Percentiles rank a stretch among this genome's conserved stretches.
Conservation (phyloP, 2,329 filamentous ascomycete genomes). For the Nothophaeocryptopus gaeumannii region DNA sequence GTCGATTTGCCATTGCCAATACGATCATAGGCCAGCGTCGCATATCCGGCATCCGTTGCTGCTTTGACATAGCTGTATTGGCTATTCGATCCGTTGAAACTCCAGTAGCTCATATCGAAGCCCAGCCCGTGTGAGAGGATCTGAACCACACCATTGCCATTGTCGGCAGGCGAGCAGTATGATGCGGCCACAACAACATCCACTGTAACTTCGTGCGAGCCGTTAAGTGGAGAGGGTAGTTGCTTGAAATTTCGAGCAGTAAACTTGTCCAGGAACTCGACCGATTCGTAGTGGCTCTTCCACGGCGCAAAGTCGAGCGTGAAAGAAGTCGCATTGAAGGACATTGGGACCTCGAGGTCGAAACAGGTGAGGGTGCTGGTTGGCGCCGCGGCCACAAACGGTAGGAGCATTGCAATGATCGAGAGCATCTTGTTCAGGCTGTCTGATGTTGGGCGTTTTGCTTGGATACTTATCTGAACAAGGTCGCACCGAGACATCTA, state of each 20-base stretch:
- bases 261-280: conserved; percentile 11
- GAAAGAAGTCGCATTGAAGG: conserved; percentile 11
- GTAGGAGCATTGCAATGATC: neutral
- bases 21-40: conserved; percentile 22
- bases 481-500: too few relatives aligned
- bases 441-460: too few relatives aligned
- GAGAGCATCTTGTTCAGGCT: neutral
- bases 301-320: conserved; percentile 15
- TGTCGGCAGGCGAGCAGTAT: conserved; percentile 15
- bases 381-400: neutral
- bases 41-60: conserved; percentile 17
- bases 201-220: conserved; percentile 8
- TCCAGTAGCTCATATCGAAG: conserved; percentile 24
- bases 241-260: conserved; percentile 7
- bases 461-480: too few relatives aligned
- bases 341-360: conserved; percentile 9
- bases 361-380: conserved; percentile 8
- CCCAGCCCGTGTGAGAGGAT: conserved; percentile 24
- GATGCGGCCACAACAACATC: conserved; percentile 18
- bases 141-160: conserved; percentile 13
- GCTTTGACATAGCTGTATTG: conserved; percentile 21
- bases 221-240: conserved; percentile 8
- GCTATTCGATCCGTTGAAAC: conserved; percentile 16
- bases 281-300: conserved; percentile 17
- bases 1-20: conserved; percentile 20